Evolutionary conservation across 2,329 filamentous ascomycete genomes (phyloP).

Genomic region (Nakataea oryzae): DNA sequence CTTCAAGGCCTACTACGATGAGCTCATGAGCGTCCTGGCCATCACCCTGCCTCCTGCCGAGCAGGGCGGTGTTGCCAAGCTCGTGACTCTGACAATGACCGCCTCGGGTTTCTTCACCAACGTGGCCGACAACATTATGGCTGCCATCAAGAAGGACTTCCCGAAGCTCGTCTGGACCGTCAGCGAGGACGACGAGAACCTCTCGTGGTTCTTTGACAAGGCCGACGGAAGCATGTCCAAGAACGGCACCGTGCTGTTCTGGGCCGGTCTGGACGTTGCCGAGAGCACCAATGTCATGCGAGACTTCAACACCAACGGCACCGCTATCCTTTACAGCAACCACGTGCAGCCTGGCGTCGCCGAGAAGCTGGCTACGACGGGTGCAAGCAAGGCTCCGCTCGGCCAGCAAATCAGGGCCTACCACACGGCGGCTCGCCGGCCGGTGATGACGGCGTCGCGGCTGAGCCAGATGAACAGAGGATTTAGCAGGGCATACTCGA

Average conservation of each 20-base stretch:
- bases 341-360: not conserved
- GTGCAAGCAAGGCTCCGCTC: not conserved
- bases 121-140: constrained; percentile 89
- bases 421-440: constrained; percentile 45
- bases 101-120: constrained; percentile 93
- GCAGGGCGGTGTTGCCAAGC: constrained; percentile 61
- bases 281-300: constrained; percentile 76
- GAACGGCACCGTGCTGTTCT: constrained; percentile 86
- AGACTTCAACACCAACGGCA: constrained; percentile 73
- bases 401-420: constrained; percentile 56
- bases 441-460: constrained; percentile 5
- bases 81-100: constrained; percentile 86
- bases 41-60: constrained; percentile 70
- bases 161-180: constrained; percentile 93
- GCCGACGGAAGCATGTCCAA: constrained; percentile 83
- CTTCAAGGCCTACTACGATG: constrained; percentile 92
- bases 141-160: constrained; percentile 87
- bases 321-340: constrained; percentile 56
- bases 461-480: not conserved
- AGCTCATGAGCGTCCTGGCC: constrained; percentile 83
- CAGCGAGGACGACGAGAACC: constrained; percentile 87
- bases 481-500: not conserved
- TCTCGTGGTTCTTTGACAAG: constrained; percentile 98
- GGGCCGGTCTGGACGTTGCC: constrained; percentile 77
- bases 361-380: not conserved